Evolutionary conservation across 2,329 filamentous ascomycete species (phyloP).

Genomic region (Penicillium sp.): DNA sequence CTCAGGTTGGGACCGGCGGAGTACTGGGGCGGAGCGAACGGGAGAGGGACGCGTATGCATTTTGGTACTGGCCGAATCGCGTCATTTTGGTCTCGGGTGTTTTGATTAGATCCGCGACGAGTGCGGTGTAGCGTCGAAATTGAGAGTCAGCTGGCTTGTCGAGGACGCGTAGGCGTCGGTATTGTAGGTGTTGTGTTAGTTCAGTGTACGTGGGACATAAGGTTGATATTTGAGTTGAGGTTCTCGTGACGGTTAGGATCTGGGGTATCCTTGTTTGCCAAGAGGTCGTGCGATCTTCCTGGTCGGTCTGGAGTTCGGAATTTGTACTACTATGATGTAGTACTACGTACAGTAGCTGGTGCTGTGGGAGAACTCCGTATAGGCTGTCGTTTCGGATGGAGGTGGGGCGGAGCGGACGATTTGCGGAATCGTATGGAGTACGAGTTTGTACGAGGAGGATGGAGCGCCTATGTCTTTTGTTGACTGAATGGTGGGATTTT

Average conservation of each 20-base stretch:
- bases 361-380: no score
- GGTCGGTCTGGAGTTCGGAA: neutral
- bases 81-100: neutral
- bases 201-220: neutral
- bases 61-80: neutral
- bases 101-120: neutral
- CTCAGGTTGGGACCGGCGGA: neutral
- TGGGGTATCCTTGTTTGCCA: neutral
- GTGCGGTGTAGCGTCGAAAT: neutral
- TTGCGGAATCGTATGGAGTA: conserved; percentile 1
- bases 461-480: neutral
- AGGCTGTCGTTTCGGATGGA: neutral
- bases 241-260: neutral
- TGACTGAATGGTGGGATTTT: neutral
- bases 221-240: no score
- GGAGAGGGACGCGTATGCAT: conserved; percentile 7
- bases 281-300: neutral
- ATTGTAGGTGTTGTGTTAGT: neutral
- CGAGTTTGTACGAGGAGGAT: neutral
- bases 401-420: conserved; percentile 4
- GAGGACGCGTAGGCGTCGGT: neutral
- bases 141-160: neutral
- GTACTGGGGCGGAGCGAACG: neutral
- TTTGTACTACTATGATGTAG: no score
- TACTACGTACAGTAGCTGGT: no score